Percentiles rank a stretch among this genome's conserved stretches.
Evolutionary conservation across 108 stramenopile species (phyloP).

Genomic region (Cylindrotheca closterium): DNA sequence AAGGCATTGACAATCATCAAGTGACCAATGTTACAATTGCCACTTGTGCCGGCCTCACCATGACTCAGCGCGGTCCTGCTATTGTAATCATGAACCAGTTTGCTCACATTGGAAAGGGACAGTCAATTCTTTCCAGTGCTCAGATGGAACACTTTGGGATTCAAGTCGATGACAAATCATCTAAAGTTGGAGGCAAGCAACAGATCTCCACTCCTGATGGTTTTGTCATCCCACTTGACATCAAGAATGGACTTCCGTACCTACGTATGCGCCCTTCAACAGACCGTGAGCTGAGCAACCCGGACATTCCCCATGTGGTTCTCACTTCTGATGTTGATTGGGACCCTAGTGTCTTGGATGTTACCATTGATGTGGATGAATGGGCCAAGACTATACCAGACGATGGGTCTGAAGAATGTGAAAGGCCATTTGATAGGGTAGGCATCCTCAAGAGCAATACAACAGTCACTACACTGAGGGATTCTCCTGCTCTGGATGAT

Average conservation of each 20-base stretch:
- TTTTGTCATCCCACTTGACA: slow-evolving; percentile 17
- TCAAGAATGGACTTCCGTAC: slow-evolving; percentile 21
- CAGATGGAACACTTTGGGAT: slow-evolving; percentile 21
- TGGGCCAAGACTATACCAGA: slow-evolving; percentile 24
- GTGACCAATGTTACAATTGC: no score
- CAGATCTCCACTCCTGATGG: slow-evolving; percentile 31
- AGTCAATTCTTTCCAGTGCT: slow-evolving; percentile 15
- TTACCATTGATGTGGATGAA: slow-evolving; percentile 11
- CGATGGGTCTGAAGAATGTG: no score
- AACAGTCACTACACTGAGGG: slow-evolving; percentile 17
- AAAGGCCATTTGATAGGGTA: slow-evolving; percentile 6
- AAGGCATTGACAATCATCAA: no score
- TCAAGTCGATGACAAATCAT: slow-evolving; percentile 17
- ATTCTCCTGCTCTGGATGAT: no score
- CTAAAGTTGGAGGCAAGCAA: slow-evolving; percentile 22
- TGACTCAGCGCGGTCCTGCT: no score
- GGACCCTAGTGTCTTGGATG: no score
- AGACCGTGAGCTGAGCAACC: no score
- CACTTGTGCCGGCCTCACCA: no score
- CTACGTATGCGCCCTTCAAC: no score
- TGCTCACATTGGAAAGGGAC: no score
- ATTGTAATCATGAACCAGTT: no score
- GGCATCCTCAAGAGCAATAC: slow-evolving; percentile 20
- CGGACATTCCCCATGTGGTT: no score
- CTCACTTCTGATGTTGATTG: slow-evolving; percentile 17